Evolutionary conservation across 2,329 filamentous ascomycete genomes (phyloP).

Genomic region (Fusarium piperis): DNA sequence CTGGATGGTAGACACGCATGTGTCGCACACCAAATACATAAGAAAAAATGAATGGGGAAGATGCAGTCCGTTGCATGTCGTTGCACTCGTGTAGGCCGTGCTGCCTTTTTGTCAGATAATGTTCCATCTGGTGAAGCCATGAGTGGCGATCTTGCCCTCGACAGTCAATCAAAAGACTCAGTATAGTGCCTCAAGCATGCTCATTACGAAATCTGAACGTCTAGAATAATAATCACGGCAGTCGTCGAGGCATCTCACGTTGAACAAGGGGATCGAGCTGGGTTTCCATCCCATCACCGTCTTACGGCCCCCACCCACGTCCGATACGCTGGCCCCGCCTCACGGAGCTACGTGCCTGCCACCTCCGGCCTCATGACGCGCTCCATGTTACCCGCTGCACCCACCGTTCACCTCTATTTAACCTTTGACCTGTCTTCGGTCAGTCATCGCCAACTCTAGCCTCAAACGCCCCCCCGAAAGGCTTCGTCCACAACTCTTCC

Average conservation of each 20-base stretch:
- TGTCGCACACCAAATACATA: neutral
- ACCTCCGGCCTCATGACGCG: conserved; percentile 39
- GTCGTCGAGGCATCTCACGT: neutral
- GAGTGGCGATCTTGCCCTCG: neutral
- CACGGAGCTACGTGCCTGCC: conserved; percentile 12
- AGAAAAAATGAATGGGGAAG: neutral
- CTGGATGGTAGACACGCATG: neutral
- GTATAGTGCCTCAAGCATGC: neutral
- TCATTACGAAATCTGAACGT: neutral
- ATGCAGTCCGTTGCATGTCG: neutral
- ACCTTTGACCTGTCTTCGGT: neutral
- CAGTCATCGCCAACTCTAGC: neutral
- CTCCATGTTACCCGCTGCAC: conserved; percentile 12
- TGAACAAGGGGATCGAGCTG: neutral
- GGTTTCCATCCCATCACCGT: neutral
- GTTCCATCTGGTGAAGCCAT: neutral
- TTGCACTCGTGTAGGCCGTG: neutral
- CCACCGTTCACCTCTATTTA: conserved; percentile 7
- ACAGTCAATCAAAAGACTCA: neutral
- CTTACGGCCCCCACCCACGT: conserved; percentile 7
- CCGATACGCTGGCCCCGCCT: conserved; percentile 16
- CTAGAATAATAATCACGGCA: neutral
- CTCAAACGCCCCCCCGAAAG: neutral
- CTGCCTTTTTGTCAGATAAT: neutral
- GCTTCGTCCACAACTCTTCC: neutral